phyloP scores from a whole-genome alignment of 208 protist genomes.

The Leishmania guyanensis region DNA sequence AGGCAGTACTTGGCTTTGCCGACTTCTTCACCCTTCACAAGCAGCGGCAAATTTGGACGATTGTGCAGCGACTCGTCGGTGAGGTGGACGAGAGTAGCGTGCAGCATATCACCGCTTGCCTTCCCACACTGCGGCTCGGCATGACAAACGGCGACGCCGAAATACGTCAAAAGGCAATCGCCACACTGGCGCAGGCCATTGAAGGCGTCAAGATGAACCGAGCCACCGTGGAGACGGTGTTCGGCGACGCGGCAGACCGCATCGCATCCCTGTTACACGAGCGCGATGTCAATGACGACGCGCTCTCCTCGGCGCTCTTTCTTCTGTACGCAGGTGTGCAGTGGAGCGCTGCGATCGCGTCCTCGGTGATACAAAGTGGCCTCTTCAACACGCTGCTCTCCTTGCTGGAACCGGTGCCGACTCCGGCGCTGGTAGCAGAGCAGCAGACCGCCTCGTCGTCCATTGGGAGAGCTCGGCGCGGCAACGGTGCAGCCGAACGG shows the following conservation, averaged over 20 bases:
- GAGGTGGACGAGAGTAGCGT: slow-evolving; percentile 56
- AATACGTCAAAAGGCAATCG: slow-evolving; percentile 70
- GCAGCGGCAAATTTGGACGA: slow-evolving; percentile 89
- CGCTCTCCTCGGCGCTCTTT: slow-evolving; percentile 42
- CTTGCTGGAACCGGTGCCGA: slow-evolving; percentile 17
- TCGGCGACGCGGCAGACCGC: slow-evolving; percentile 46
- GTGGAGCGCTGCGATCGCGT: slow-evolving; percentile 46
- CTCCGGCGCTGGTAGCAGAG: not conserved
- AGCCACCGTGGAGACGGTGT: slow-evolving; percentile 50
- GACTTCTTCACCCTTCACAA: slow-evolving; percentile 94
- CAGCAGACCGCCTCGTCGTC: not conserved
- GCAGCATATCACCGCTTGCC: slow-evolving; percentile 45
- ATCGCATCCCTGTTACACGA: slow-evolving; percentile 47
- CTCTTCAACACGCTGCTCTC: slow-evolving; percentile 36
- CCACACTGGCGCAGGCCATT: slow-evolving; percentile 59
- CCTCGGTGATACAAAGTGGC: slow-evolving; percentile 43
- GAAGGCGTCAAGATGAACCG: slow-evolving; percentile 44
- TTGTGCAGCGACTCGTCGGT: slow-evolving; percentile 74
- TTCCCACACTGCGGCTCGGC: slow-evolving; percentile 75
- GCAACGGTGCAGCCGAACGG: not conserved
- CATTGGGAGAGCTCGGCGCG: not conserved
- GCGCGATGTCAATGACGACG: slow-evolving; percentile 44
- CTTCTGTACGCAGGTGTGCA: slow-evolving; percentile 55
- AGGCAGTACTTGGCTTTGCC: slow-evolving; percentile 85
- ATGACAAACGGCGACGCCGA: slow-evolving; percentile 68